Percentiles rank a stretch among this genome's conserved stretches.
These are phyloP conservation scores for Metschnikowia sp. DNA, from an alignment of 805 yeast species.

Conservation along the genomic window DNA sequence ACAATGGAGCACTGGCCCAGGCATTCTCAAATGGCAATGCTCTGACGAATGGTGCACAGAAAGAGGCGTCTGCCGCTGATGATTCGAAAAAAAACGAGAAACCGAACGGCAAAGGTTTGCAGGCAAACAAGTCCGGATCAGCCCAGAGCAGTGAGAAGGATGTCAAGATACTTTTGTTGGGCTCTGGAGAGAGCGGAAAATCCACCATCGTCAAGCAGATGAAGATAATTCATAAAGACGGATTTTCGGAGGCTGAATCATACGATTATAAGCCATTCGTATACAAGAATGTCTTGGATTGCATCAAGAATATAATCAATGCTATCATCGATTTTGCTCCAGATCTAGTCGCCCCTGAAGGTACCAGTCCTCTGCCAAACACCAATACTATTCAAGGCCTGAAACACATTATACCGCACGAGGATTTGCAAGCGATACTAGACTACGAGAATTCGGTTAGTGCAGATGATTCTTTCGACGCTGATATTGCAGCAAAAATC, in stretches of 20 bases:
- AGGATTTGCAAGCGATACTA: constrained; percentile 44
- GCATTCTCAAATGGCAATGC: background rate
- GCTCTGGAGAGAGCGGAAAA: constrained; percentile 88
- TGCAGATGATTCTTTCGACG: constrained; percentile 51
- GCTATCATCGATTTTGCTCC: constrained; percentile 58
- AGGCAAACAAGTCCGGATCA: constrained; percentile 9
- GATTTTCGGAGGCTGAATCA: constrained; percentile 68
- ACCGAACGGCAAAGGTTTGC: constrained; percentile 6
- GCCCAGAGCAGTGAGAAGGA: constrained; percentile 34
- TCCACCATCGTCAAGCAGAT: constrained; percentile 80
- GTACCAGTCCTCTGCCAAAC: background rate
- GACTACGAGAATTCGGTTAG: constrained; percentile 51
- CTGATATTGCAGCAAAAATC: constrained; percentile 47
- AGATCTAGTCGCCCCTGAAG: constrained; percentile 27
- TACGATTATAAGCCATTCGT: constrained; percentile 75
- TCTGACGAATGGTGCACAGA: constrained; percentile 1
- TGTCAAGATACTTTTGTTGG: constrained; percentile 71
- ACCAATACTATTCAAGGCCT: background rate
- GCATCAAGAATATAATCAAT: constrained; percentile 65
- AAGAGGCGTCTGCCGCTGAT: background rate
- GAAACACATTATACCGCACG: constrained; percentile 6
- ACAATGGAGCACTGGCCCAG: background rate
- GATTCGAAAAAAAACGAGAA: background rate
- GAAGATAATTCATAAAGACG: constrained; percentile 72
- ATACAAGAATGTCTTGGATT: constrained; percentile 71